These are phyloP conservation scores for Fonsecaea pugnacius DNA, from an alignment of 2,329 filamentous ascomycete species.

Conservation along the genomic window DNA sequence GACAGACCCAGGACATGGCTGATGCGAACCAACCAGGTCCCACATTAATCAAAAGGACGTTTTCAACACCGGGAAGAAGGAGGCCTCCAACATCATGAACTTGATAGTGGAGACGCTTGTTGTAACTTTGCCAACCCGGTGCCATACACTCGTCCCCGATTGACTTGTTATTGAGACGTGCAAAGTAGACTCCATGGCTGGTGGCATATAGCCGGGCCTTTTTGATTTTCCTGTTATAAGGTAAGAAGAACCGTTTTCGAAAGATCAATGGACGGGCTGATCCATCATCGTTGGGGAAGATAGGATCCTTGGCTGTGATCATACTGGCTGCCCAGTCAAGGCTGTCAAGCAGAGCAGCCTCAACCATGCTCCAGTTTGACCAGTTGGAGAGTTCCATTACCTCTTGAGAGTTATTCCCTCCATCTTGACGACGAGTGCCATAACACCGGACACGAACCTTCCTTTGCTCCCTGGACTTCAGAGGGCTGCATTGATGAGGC, in stretches of 20 bases:
- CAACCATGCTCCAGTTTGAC: constrained; percentile 34
- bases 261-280: constrained; percentile 43
- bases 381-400: background rate
- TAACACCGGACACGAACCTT: constrained; percentile 10
- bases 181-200: constrained; percentile 52
- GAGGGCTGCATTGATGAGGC: constrained; percentile 27
- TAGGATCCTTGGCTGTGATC: constrained; percentile 30
- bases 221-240: constrained; percentile 1
- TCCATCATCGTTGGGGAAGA: constrained; percentile 35
- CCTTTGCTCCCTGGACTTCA: background rate
- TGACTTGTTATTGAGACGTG: constrained; percentile 53
- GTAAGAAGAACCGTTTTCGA: constrained; percentile 40
- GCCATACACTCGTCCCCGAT: constrained; percentile 51
- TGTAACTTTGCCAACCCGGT: constrained; percentile 60
- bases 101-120: constrained; percentile 57
- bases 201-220: constrained; percentile 55
- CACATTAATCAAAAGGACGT: constrained; percentile 50
- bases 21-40: constrained; percentile 58
- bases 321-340: constrained; percentile 42
- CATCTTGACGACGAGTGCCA: background rate
- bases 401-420: background rate
- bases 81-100: constrained; percentile 57
- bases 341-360: constrained; percentile 42
- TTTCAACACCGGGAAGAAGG: constrained; percentile 42
- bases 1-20: constrained; percentile 41